Evolutionary conservation across 441 rosid species (phyloP).

Genomic region (Bocquillonia castaneifolia): DNA sequence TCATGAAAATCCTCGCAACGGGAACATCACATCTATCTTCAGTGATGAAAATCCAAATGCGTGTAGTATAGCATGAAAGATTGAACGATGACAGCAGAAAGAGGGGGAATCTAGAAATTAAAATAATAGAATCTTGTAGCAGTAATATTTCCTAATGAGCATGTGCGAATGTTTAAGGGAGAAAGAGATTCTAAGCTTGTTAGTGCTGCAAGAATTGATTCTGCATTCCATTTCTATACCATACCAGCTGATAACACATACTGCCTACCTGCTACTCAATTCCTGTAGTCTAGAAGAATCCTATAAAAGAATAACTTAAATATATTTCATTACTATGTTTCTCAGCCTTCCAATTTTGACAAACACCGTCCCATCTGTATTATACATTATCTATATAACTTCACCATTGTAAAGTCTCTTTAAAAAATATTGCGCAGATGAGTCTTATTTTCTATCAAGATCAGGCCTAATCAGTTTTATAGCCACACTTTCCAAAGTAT

Average conservation of each 20-base stretch:
- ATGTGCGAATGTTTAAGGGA: constrained; percentile 24
- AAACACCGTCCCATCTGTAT: not conserved
- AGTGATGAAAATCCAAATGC: constrained; percentile 80
- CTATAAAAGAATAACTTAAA: constrained; percentile 10
- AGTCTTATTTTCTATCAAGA: not conserved
- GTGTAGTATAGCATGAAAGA: constrained; percentile 43
- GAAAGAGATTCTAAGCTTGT: constrained; percentile 49
- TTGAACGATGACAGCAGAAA: not conserved
- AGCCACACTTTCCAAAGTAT: not conserved
- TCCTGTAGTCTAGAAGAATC: constrained; percentile 26
- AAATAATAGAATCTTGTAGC: constrained; percentile 18
- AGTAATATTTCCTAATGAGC: constrained; percentile 28
- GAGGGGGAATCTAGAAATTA: constrained; percentile 1
- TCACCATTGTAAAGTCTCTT: too few relatives aligned
- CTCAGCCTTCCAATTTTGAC: constrained; percentile 23
- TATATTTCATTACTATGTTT: constrained; percentile 19
- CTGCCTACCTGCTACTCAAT: constrained; percentile 17
- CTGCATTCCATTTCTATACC: constrained; percentile 30
- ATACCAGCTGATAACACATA: constrained; percentile 9
- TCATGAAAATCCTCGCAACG: constrained; percentile 34
- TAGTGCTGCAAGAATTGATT: constrained; percentile 41
- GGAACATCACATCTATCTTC: constrained; percentile 57
- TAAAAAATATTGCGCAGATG: too few relatives aligned
- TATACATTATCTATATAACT: constrained; percentile 2
- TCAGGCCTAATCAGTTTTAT: not conserved